Evolutionary conservation across 371 early-diverging fungal genomes (phyloP).

Genomic region (Mucor ambiguus): DNA sequence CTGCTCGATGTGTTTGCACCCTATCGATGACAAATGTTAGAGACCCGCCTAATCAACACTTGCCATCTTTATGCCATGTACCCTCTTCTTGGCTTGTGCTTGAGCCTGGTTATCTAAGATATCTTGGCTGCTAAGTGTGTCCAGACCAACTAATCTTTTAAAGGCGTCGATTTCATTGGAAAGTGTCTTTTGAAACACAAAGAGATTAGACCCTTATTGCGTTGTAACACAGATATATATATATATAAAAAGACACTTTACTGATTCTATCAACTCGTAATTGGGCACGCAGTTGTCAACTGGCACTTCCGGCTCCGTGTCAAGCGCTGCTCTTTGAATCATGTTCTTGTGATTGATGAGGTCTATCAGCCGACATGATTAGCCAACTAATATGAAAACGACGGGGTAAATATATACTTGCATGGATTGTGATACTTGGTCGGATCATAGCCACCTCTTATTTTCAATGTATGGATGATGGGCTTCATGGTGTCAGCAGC

Average conservation of each 20-base stretch:
- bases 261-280: slow-evolving; percentile 15
- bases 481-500: not conserved
- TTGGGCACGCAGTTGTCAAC: slow-evolving; percentile 18
- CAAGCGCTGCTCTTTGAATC: slow-evolving; percentile 62
- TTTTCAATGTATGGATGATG: slow-evolving; percentile 41
- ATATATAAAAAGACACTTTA: not conserved
- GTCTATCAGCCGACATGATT: slow-evolving; percentile 23
- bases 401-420: slow-evolving; percentile 24
- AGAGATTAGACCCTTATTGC: not conserved
- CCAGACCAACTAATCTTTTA: slow-evolving; percentile 19
- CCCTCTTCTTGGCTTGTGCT: not conserved
- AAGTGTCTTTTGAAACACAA: slow-evolving; percentile 15
- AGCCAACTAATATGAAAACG: not conserved
- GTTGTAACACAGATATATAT: not conserved
- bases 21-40: not conserved
- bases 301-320: slow-evolving; percentile 11
- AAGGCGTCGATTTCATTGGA: slow-evolving; percentile 16
- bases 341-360: slow-evolving; percentile 63
- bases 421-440: slow-evolving; percentile 63
- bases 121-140: slow-evolving; percentile 4
- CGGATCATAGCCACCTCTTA: slow-evolving; percentile 50
- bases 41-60: too few species aligned
- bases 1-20: not conserved
- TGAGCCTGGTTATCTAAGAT: not conserved
- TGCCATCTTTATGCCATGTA: not conserved